Evolutionary conservation across 192 early-diverging fungal genomes (phyloP).

Genomic region (Lunasporangiospora selenospora): DNA sequence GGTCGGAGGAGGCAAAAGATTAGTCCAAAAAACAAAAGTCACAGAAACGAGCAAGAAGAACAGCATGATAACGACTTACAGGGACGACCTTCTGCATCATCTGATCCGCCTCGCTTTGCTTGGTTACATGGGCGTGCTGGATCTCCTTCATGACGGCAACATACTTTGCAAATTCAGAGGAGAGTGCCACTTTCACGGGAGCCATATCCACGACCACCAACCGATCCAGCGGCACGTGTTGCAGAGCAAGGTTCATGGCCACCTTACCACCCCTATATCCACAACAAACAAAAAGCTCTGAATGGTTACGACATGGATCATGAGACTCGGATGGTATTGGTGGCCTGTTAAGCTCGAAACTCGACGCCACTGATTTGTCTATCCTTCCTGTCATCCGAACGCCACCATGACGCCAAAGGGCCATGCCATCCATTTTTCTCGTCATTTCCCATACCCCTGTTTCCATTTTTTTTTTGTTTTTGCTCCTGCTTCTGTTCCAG

Average conservation of each 20-base stretch:
- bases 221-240: conserved; percentile 56
- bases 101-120: conserved; percentile 66
- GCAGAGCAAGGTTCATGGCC: conserved; percentile 73
- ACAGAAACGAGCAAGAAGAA: not conserved
- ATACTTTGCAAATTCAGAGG: conserved; percentile 63
- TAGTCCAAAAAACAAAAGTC: not conserved
- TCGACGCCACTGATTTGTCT: too few relatives aligned
- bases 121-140: conserved; percentile 52
- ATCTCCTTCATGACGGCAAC: conserved; percentile 64
- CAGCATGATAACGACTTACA: conserved; percentile 22
- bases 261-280: conserved; percentile 73
- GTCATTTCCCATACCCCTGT: too few relatives aligned
- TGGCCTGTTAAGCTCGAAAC: too few relatives aligned
- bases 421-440: too few relatives aligned
- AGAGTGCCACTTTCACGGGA: conserved; percentile 56
- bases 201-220: conserved; percentile 79
- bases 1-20: not conserved
- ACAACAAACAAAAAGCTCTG: not conserved
- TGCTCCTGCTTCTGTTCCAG: too few relatives aligned
- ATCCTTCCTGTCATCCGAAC: too few relatives aligned
- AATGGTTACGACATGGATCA: too few relatives aligned
- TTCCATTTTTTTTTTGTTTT: too few relatives aligned
- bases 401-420: too few relatives aligned
- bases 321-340: too few relatives aligned
- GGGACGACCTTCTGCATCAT: conserved; percentile 56